Evolutionary conservation across 345 rosid species (phyloP).

Genomic region (Euphorbia tirucalli): DNA sequence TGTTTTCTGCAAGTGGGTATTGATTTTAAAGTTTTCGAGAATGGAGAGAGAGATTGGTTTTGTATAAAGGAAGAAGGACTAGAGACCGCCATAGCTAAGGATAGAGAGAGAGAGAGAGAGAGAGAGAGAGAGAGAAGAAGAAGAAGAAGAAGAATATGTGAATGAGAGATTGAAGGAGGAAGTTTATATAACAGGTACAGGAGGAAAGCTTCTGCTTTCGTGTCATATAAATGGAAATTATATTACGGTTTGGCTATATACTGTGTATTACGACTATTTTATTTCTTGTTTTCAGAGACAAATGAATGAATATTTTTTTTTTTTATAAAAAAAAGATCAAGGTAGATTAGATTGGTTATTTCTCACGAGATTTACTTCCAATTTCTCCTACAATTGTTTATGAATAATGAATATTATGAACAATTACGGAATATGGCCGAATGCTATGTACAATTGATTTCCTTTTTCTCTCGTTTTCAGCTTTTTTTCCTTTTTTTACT

Average conservation of each 20-base stretch:
- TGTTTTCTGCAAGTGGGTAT: constrained; percentile 21
- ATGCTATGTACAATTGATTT: background rate
- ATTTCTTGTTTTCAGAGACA: background rate
- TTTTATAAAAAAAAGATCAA: too few relatives aligned
- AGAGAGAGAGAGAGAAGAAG: background rate
- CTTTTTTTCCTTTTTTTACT: too few relatives aligned
- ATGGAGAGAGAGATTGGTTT: constrained; percentile 23
- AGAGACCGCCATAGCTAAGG: constrained; percentile 38
- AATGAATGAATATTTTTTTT: too few relatives aligned
- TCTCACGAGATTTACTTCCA: constrained; percentile 4
- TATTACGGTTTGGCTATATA: background rate
- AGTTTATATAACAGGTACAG: constrained; percentile 16
- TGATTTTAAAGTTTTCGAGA: constrained; percentile 21
- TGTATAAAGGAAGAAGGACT: constrained; percentile 19
- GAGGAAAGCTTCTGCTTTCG: background rate
- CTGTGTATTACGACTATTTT: too few relatives aligned
- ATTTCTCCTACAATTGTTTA: background rate
- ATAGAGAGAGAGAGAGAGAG: background rate
- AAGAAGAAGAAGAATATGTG: constrained; percentile 11
- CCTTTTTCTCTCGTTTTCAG: too few relatives aligned
- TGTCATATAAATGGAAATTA: background rate
- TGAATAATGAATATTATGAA: background rate
- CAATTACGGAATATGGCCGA: background rate
- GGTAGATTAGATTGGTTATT: background rate
- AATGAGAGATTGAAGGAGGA: too few relatives aligned